Evolutionary conservation across 345 rosid species (phyloP).

Genomic region (Adansonia digitata): DNA sequence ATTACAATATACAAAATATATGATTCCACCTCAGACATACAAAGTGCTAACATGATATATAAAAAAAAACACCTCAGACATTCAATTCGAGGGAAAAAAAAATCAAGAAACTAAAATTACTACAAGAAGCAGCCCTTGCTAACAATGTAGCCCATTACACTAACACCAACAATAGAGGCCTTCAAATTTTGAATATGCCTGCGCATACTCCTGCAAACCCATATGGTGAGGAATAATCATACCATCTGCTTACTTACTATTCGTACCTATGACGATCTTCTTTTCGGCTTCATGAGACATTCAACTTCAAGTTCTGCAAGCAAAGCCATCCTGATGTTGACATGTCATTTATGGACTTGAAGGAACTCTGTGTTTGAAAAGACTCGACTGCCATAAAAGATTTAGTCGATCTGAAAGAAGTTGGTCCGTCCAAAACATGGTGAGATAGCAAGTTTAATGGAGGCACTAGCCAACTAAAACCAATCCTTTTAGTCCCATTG

Average conservation of each 20-base stretch:
- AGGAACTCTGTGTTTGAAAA: conserved; percentile 52
- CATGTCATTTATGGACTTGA: conserved; percentile 44
- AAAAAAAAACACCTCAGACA: no score
- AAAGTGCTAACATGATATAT: no score
- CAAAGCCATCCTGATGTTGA: conserved; percentile 40
- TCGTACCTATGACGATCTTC: conserved; percentile 61
- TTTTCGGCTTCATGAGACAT: conserved; percentile 61
- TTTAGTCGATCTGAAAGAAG: conserved; percentile 51
- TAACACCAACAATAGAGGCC: conserved; percentile 91
- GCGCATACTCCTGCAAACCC: conserved; percentile 88
- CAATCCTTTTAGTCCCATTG: conserved; percentile 20
- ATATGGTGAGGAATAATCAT: conserved; percentile 75
- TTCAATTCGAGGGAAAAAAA: conserved; percentile 17
- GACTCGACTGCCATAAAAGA: conserved; percentile 50
- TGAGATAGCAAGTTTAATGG: conserved; percentile 61
- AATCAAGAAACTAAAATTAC: not conserved
- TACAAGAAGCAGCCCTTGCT: conserved; percentile 61
- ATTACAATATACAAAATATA: no score
- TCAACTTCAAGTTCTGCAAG: conserved; percentile 66
- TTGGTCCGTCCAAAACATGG: conserved; percentile 53
- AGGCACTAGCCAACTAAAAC: conserved; percentile 87
- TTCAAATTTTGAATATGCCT: conserved; percentile 72
- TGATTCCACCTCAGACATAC: no score
- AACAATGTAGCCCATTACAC: conserved; percentile 95
- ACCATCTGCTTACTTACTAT: conserved; percentile 96